Percentiles rank a stretch among this genome's conserved stretches.
phyloP scores from a whole-genome alignment of 345 rosid genomes.

The Pseudoturritis turrita region DNA sequence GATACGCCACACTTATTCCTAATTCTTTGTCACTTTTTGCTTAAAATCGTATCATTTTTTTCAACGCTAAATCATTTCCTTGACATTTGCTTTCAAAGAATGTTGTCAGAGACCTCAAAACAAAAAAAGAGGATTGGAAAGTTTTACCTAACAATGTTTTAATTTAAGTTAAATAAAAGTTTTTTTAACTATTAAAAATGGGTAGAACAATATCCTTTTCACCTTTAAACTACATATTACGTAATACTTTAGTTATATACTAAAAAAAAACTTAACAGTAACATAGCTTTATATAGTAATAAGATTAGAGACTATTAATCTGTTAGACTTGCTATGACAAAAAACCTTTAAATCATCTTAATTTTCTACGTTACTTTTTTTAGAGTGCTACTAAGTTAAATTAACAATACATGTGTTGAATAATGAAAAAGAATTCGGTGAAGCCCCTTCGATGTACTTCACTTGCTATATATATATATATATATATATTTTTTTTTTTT shows the following conservation, averaged over 20 bases:
- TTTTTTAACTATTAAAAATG: not conserved
- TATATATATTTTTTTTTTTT: too few species aligned
- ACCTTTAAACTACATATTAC: not conserved
- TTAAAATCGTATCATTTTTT: not conserved
- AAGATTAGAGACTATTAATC: not conserved
- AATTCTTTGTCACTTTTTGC: not conserved
- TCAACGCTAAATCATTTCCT: not conserved
- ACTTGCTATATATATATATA: too few species aligned
- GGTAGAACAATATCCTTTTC: not conserved
- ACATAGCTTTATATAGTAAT: not conserved
- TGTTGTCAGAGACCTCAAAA: not conserved
- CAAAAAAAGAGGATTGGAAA: not conserved
- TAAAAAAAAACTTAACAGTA: not conserved
- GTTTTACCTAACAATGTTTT: not conserved
- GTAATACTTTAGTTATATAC: not conserved
- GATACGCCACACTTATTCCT: not conserved
- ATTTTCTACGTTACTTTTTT: too few species aligned
- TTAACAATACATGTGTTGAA: too few species aligned
- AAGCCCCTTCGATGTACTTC: too few species aligned
- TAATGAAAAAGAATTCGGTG: too few species aligned
- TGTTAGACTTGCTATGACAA: too few species aligned
- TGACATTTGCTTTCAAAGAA: conserved; percentile 10
- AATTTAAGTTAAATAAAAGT: not conserved
- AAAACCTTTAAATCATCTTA: too few species aligned
- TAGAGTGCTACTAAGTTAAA: too few species aligned